These are phyloP conservation scores for Hibiscus mutabilis DNA, from an alignment of 345 rosid genomes.

Conservation along the genomic window DNA sequence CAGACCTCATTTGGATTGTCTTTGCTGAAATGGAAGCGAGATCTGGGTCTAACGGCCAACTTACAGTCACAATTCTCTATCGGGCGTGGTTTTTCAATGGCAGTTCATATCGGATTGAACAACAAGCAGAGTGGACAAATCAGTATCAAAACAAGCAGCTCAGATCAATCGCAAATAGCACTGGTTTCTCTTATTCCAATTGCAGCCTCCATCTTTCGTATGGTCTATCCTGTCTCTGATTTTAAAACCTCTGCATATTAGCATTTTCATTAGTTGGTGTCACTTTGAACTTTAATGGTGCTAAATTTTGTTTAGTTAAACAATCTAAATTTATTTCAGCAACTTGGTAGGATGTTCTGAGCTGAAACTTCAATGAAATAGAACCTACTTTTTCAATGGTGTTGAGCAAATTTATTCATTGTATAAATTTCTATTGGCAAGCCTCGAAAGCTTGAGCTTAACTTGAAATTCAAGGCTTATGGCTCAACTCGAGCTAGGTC, in stretches of 20 bases:
- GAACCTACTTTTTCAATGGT: neutral
- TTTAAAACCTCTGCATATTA: constrained; percentile 5
- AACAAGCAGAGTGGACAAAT: constrained; percentile 36
- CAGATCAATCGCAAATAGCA: constrained; percentile 29
- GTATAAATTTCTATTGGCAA: too few species aligned
- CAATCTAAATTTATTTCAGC: too few species aligned
- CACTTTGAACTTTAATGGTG: too few species aligned
- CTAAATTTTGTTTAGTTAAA: too few species aligned
- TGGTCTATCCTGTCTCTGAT: constrained; percentile 12
- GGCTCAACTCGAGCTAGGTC: too few species aligned
- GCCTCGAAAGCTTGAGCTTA: neutral
- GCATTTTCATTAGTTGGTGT: neutral
- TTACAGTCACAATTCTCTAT: constrained; percentile 37
- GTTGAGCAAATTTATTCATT: neutral
- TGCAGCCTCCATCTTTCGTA: constrained; percentile 21
- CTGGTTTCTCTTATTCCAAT: constrained; percentile 31
- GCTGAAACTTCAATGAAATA: neutral
- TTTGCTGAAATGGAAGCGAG: constrained; percentile 30
- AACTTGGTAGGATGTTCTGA: neutral
- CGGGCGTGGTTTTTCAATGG: constrained; percentile 27
- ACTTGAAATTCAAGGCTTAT: neutral
- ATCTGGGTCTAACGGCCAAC: constrained; percentile 26
- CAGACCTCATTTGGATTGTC: constrained; percentile 29
- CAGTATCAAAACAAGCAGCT: constrained; percentile 35
- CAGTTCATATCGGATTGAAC: constrained; percentile 33